phyloP scores from a whole-genome alignment of 495 filamentous ascomycete species.

The Bathelium albidoporum region DNA sequence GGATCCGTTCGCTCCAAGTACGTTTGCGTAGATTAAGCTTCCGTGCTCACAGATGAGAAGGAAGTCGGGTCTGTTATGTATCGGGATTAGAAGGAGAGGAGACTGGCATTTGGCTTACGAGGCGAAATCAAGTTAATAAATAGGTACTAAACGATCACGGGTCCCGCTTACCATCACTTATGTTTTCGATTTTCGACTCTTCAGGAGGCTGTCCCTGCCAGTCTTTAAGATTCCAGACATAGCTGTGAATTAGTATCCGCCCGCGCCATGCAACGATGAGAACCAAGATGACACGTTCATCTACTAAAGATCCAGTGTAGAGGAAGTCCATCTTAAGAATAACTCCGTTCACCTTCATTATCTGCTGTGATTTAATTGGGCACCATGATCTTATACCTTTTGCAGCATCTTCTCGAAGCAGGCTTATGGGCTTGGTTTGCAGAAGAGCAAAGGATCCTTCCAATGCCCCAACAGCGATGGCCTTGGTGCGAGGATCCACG shows the following conservation, averaged over 20 bases:
- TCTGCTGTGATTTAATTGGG: constrained; percentile 37
- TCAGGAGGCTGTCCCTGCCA: constrained; percentile 14
- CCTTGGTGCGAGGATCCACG: constrained; percentile 65
- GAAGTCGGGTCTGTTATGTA: constrained; percentile 16
- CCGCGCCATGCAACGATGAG: constrained; percentile 54
- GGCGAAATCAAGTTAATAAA: neutral
- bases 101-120: constrained; percentile 5
- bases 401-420: constrained; percentile 35
- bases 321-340: constrained; percentile 86
- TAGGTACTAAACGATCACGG: constrained; percentile 2
- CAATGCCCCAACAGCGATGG: constrained; percentile 53
- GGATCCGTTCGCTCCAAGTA: constrained; percentile 7
- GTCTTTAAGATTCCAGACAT: constrained; percentile 58
- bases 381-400: constrained; percentile 17
- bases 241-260: constrained; percentile 54
- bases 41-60: constrained; percentile 16
- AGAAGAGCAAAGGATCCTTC: constrained; percentile 52
- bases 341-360: constrained; percentile 54
- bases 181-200: constrained; percentile 9
- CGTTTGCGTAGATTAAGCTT: constrained; percentile 6
- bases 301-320: constrained; percentile 31
- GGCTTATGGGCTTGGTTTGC: constrained; percentile 42
- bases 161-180: constrained; percentile 14
- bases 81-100: constrained; percentile 16
- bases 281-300: constrained; percentile 64